phyloP scores from a whole-genome alignment of 352 stramenopile species.

The Blastocystis sp. region DNA sequence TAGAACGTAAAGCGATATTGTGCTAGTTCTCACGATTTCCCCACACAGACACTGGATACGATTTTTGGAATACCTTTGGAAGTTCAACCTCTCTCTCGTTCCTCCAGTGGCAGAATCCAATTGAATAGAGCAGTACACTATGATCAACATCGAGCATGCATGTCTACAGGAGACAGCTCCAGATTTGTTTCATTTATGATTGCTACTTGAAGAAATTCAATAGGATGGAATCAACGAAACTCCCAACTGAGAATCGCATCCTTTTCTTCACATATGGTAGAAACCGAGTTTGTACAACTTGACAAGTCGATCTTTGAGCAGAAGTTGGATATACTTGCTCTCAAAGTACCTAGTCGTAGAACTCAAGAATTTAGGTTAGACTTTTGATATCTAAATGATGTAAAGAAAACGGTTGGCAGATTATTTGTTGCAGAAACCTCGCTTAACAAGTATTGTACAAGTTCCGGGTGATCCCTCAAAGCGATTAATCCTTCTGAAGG shows the following conservation, averaged over 20 bases:
- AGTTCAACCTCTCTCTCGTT: not conserved
- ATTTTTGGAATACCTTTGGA: conserved; percentile 27
- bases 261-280: not conserved
- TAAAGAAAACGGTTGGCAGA: not conserved
- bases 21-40: conserved; percentile 10
- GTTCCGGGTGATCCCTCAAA: not conserved
- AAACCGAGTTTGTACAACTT: not conserved
- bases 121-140: not conserved
- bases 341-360: not conserved
- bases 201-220: not conserved
- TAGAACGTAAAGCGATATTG: not conserved
- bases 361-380: not conserved
- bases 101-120: not conserved
- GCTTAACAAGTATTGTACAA: not conserved
- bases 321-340: not conserved
- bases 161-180: not conserved
- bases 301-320: conserved; percentile 23
- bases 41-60: conserved; percentile 44
- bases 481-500: conserved; percentile 29
- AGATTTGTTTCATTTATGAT: not conserved
- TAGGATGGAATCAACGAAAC: not conserved
- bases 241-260: not conserved
- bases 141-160: not conserved
- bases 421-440: not conserved
- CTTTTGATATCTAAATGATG: not conserved